phyloP scores from a whole-genome alignment of 2,329 filamentous ascomycete species.

The Lojkania enalia region DNA sequence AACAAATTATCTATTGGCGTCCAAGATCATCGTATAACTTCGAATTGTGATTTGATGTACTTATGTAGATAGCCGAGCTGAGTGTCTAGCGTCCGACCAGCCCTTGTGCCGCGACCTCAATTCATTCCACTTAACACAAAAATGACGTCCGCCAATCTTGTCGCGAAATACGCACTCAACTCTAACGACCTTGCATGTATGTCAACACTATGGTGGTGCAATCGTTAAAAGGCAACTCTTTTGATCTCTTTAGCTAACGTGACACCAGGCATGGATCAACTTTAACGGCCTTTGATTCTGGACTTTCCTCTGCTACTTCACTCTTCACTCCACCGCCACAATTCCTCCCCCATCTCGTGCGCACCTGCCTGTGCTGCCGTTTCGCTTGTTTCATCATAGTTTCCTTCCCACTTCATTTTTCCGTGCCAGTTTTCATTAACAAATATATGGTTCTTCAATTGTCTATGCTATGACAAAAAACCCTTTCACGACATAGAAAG shows the following conservation, averaged over 20 bases:
- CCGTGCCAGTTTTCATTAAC: no score
- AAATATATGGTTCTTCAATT: no score
- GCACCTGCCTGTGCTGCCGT: conserved; percentile 24
- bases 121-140: conserved; percentile 27
- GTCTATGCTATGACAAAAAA: no score
- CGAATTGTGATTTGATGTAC: conserved; percentile 28
- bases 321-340: conserved; percentile 26
- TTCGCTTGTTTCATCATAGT: no score
- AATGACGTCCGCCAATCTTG: conserved; percentile 26
- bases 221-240: conserved; percentile 14
- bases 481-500: no score
- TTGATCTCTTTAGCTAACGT: conserved; percentile 31
- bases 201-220: conserved; percentile 20
- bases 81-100: conserved; percentile 33
- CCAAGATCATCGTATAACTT: no score
- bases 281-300: conserved; percentile 36
- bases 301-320: conserved; percentile 33
- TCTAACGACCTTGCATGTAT: conserved; percentile 16
- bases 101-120: conserved; percentile 31
- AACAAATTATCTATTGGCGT: no score
- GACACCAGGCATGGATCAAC: conserved; percentile 40
- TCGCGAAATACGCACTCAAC: conserved; percentile 10
- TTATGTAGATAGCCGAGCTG: conserved; percentile 41
- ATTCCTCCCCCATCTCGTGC: conserved; percentile 17
- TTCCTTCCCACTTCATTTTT: no score